phyloP scores from a whole-genome alignment of 169 alveolate species.

The Cryptosporidium parvum region DNA sequence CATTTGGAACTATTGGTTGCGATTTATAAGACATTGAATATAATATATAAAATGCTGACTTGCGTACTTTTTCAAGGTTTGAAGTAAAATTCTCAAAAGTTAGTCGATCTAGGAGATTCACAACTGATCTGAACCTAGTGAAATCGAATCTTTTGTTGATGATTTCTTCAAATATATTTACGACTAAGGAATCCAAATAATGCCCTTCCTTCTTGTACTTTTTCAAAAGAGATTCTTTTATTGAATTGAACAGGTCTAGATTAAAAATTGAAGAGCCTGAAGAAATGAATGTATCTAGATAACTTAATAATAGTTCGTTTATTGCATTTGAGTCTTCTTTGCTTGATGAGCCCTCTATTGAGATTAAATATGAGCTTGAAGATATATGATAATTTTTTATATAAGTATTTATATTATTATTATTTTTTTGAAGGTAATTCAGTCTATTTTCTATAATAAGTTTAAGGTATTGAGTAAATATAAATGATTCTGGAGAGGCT shows the following conservation, averaged over 20 bases:
- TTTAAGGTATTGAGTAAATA: constrained; percentile 4
- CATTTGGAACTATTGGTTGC: not conserved
- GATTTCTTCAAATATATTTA: constrained; percentile 8
- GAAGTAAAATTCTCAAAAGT: not conserved
- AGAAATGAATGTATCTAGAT: not conserved
- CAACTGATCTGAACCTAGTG: constrained; percentile 2
- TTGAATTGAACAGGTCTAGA: not conserved
- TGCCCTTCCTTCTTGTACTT: constrained; percentile 2
- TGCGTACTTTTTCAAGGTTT: not conserved
- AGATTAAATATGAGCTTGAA: not conserved
- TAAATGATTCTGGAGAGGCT: not conserved
- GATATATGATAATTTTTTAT: not conserved
- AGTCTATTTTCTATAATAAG: not conserved
- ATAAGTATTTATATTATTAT: not conserved
- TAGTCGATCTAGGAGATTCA: not conserved
- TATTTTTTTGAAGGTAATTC: not conserved
- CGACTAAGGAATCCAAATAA: not conserved
- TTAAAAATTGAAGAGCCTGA: not conserved
- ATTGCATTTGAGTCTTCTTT: not conserved
- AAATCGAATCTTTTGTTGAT: constrained; percentile 14
- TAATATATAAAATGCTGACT: not conserved
- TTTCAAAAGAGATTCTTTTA: not conserved
- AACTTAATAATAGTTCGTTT: not conserved
- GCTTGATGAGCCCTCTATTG: not conserved
- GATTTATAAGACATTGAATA: not conserved